Conservation (phyloP, 345 rosid genomes). For the Trapa bicornis region DNA sequence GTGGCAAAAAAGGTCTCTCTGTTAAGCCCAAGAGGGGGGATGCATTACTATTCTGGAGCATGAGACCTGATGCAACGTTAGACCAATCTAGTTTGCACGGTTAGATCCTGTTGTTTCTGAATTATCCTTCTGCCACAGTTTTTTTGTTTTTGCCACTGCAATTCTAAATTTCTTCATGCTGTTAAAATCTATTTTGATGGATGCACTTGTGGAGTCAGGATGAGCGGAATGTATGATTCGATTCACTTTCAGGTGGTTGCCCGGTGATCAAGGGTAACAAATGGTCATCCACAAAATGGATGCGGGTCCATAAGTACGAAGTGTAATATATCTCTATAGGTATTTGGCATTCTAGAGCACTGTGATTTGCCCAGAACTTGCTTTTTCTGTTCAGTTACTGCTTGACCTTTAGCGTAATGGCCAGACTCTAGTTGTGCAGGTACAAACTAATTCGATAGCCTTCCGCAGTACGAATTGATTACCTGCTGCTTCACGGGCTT, state of each 20-base stretch:
- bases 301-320: conserved; percentile 67
- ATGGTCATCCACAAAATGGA: conserved; percentile 97
- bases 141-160: not conserved
- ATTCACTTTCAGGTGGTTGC: conserved; percentile 59
- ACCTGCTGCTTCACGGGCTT: not conserved
- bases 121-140: not conserved
- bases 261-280: conserved; percentile 83
- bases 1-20: conserved; percentile 79
- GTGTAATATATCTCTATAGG: conserved; percentile 29
- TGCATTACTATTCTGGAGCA: conserved; percentile 98
- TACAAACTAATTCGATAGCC: not conserved
- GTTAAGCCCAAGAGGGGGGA: conserved; percentile 93
- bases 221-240: not conserved
- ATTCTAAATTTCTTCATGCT: not conserved
- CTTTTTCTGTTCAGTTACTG: not conserved
- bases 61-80: conserved; percentile 74
- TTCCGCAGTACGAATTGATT: not conserved
- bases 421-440: not conserved
- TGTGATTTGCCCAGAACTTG: not conserved
- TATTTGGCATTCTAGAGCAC: not conserved
- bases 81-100: conserved; percentile 94
- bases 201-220: not conserved
- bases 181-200: not conserved
- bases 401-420: not conserved
- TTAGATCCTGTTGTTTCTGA: conserved; percentile 21